Evolutionary conservation across 2,329 filamentous ascomycete species (phyloP).

Genomic region (Dothistroma septosporum): DNA sequence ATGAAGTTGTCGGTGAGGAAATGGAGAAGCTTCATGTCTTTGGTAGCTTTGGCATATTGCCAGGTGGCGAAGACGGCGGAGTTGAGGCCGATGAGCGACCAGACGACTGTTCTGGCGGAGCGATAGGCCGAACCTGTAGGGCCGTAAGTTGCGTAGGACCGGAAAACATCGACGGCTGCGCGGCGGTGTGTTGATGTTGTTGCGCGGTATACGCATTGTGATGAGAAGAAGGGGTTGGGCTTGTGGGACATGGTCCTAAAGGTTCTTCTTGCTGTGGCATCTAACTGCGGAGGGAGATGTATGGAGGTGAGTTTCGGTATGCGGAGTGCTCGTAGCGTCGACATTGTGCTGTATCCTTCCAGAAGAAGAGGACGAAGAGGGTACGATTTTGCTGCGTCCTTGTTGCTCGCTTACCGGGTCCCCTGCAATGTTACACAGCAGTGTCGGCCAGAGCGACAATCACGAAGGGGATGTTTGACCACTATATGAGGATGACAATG

Average conservation of each 20-base stretch:
- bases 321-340: neutral
- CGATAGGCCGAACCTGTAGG: neutral
- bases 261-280: neutral
- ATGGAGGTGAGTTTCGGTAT: neutral
- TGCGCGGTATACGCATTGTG: neutral
- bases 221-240: neutral
- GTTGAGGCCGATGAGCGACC: slow-evolving; percentile 40
- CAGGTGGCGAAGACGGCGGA: slow-evolving; percentile 38
- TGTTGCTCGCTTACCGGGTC: neutral
- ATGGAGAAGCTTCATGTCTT: slow-evolving; percentile 21
- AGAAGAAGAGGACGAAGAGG: neutral
- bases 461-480: no score
- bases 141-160: neutral
- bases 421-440: neutral
- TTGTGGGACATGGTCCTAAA: slow-evolving; percentile 1
- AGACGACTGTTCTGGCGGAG: slow-evolving; percentile 25
- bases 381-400: neutral
- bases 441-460: neutral
- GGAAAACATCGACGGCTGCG: neutral
- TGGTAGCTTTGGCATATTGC: slow-evolving; percentile 29
- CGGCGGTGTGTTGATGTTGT: neutral
- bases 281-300: neutral
- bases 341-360: neutral
- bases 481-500: neutral
- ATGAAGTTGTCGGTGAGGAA: slow-evolving; percentile 32